Evolutionary conservation across 192 early-diverging fungal genomes (phyloP), one percentile per base, ranked within the genome.

Genomic region (Dissophora globulifera): DNA sequence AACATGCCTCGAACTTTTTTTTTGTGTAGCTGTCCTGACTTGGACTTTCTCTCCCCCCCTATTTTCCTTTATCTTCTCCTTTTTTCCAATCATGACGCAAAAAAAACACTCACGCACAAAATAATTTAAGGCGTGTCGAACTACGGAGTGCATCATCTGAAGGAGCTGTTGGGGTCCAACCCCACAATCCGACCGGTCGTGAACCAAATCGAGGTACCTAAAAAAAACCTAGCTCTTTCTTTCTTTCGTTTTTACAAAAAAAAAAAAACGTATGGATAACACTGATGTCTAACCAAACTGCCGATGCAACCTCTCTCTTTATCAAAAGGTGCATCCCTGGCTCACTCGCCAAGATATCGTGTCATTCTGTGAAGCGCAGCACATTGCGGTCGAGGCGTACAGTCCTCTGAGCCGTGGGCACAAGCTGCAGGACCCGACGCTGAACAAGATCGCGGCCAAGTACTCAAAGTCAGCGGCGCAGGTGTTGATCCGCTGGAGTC

Each of bases 321-420:
- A n/a, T n/a, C n/a, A n/a, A n/a, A n/a, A n/a, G 70, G 58, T 87
- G 15, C 84, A 85, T 41, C 87, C 87, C 0, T 88, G 82, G 82
- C 54, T 71, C 6, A 61, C 63, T 6, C 84, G 79, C 20, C 40
- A 49, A 16, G 84, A 88, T 4, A 72, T 87, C 5, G 76, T 76
- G 0, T 51, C 62, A 0, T 87, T 79, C 41, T 88, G 86, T 50
- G 46, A 71, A 12, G 23, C 66, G 5, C 68, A 88, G 40, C 64
- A 67, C 41, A 88, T 88, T 32, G 69, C 78, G 1, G 59, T 88
- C 19, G 84, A 87, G 75, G 85, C 87, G 1, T 88, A 88, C 50
- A 86, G 78, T 20, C 84, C 87, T 9, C 71, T 88, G 20, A 82
- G 79, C 16, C 79, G 78, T n/a, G 86, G 80, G 8, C 67, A 72